Evolutionary conservation across 208 protist species (phyloP).

Genomic region (Acanthamoeba divionensis): DNA sequence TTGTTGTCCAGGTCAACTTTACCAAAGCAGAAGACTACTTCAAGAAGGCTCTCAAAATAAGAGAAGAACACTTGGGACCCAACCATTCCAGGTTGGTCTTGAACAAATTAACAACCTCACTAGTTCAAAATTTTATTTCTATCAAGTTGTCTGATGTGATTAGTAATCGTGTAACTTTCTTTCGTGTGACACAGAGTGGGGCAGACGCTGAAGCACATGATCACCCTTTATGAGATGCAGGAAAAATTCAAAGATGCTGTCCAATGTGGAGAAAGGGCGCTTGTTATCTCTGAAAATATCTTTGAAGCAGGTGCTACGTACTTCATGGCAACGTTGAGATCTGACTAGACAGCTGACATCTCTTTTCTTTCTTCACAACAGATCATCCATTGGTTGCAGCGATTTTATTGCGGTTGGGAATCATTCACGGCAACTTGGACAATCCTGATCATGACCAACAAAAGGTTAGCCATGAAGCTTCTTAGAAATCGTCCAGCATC

Average conservation of each 20-base stretch:
- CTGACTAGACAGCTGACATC: not conserved
- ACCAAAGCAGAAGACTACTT: slow-evolving; percentile 58
- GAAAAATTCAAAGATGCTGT: slow-evolving; percentile 57
- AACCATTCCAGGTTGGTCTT: slow-evolving; percentile 31
- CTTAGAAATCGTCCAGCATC: too few relatives aligned
- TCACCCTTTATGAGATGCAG: slow-evolving; percentile 69
- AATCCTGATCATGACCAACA: not conserved
- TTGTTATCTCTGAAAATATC: slow-evolving; percentile 57
- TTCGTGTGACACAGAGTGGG: not conserved
- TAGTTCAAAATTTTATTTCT: not conserved
- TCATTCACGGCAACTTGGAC: slow-evolving; percentile 22
- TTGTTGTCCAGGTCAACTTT: slow-evolving; percentile 22
- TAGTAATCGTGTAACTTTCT: not conserved
- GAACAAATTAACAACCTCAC: not conserved
- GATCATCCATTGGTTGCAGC: not conserved
- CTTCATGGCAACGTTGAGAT: not conserved
- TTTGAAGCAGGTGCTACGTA: slow-evolving; percentile 48
- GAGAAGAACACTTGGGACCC: slow-evolving; percentile 53
- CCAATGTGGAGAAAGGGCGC: slow-evolving; percentile 38
- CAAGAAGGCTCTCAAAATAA: slow-evolving; percentile 61
- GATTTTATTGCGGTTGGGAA: slow-evolving; percentile 1
- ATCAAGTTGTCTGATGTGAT: not conserved
- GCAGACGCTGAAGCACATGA: slow-evolving; percentile 65
- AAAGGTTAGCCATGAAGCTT: too few relatives aligned
- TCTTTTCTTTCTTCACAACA: not conserved